phyloP scores from a whole-genome alignment of 2,329 filamentous ascomycete species.

The Pseudogymnoascus pannorum region DNA sequence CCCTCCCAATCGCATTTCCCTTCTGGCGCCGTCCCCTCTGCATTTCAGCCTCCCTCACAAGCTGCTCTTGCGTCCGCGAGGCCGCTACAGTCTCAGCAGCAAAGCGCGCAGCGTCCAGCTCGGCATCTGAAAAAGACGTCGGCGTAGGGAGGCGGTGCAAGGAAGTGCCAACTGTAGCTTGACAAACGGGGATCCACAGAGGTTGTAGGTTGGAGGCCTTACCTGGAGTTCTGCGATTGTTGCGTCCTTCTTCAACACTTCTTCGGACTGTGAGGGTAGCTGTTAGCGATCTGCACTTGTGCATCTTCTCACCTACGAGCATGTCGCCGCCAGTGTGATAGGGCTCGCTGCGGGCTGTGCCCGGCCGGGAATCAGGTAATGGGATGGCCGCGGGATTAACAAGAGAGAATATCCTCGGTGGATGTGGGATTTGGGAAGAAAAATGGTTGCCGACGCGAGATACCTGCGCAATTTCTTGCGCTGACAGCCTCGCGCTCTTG shows the following conservation, averaged over 20 bases:
- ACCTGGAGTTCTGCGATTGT: conserved; percentile 5
- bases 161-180: neutral
- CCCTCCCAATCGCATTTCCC: neutral
- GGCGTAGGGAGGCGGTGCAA: neutral
- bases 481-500: neutral
- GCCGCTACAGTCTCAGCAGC: neutral
- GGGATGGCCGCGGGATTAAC: neutral
- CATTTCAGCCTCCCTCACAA: neutral
- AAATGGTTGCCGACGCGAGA: neutral
- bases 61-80: neutral
- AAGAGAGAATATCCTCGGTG: neutral
- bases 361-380: neutral
- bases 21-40: neutral
- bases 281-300: conserved; percentile 5
- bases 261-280: neutral
- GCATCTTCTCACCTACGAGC: neutral
- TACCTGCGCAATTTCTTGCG: neutral
- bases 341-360: neutral
- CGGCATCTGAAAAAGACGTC: neutral
- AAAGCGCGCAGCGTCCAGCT: neutral
- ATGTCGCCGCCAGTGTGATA: neutral
- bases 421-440: neutral
- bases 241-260: conserved; percentile 3
- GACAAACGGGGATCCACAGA: neutral
- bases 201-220: neutral